Percentiles rank a stretch among this genome's conserved stretches.
These are phyloP conservation scores for Mycena venus DNA, from an alignment of 768 basidiomycete species.

Conservation along the genomic window DNA sequence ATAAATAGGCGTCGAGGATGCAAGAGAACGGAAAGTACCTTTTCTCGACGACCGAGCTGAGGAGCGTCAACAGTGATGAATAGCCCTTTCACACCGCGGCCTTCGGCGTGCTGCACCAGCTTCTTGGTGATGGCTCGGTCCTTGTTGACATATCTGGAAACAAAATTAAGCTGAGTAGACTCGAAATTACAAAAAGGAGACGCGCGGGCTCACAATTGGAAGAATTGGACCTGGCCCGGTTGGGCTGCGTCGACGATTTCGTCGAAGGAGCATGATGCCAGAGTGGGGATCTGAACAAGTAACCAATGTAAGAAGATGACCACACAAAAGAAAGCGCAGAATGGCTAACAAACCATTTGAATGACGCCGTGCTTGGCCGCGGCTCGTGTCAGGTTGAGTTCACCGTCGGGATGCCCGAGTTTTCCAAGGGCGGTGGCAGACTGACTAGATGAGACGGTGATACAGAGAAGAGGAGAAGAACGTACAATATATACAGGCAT, in stretches of 20 bases:
- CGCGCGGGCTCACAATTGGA: conserved; percentile 82
- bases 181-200: too few species aligned
- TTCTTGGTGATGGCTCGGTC: conserved; percentile 89
- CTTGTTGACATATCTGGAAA: conserved; percentile 87
- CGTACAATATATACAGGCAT: conserved; percentile 89
- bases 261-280: conserved; percentile 96
- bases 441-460: conserved; percentile 43
- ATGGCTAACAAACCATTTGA: conserved; percentile 57
- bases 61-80: conserved; percentile 99
- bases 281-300: conserved; percentile 91
- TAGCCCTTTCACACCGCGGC: conserved; percentile 90
- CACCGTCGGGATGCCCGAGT: conserved; percentile 85
- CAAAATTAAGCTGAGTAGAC: not conserved
- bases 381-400: conserved; percentile 80
- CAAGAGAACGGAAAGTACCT: conserved; percentile 45
- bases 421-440: conserved; percentile 90
- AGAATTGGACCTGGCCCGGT: conserved; percentile 86
- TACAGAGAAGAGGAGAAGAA: not conserved
- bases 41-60: conserved; percentile 88
- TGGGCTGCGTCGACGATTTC: conserved; percentile 90
- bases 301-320: not conserved
- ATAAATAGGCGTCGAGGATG: not conserved
- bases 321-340: not conserved
- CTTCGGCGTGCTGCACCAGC: conserved; percentile 91
- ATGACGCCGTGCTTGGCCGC: conserved; percentile 76